Conservation (phyloP, 257 asterid genomes). For the Gynochthodes officinalis region DNA sequence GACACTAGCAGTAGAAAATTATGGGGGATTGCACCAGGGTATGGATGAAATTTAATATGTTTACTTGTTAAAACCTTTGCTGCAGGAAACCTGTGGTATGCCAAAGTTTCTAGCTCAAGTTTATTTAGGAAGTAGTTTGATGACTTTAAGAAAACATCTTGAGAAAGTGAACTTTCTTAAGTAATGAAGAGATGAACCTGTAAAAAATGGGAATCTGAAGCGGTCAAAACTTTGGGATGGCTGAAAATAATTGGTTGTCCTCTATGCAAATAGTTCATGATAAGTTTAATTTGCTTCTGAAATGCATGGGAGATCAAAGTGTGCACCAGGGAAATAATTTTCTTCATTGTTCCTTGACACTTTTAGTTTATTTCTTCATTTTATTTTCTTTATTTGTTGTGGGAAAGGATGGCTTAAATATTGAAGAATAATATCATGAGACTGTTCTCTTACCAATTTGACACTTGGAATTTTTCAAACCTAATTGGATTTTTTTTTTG, state of each 20-base stretch:
- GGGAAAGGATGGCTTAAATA: not conserved
- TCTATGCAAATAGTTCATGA: not conserved
- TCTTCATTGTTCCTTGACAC: not conserved
- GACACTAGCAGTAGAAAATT: not conserved
- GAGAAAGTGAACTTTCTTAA: not conserved
- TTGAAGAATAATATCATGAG: not conserved
- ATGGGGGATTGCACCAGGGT: not conserved
- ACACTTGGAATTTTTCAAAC: not conserved
- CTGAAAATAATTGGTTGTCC: not conserved
- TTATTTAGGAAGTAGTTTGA: not conserved
- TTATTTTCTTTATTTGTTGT: not conserved
- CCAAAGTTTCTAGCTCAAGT: not conserved
- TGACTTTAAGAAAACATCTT: no score
- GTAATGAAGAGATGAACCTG: not conserved
- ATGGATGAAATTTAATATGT: not conserved
- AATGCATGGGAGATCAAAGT: not conserved
- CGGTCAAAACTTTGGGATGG: not conserved
- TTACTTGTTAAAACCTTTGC: not conserved
- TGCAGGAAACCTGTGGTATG: not conserved
- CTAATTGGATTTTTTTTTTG: not conserved
- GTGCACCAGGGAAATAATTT: not conserved
- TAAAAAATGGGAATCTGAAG: not conserved
- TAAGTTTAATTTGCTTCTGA: not conserved
- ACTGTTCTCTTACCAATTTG: not conserved
- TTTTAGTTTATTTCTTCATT: not conserved